These are phyloP conservation scores for Extremus antarcticus DNA, from an alignment of 495 filamentous ascomycete species.

Conservation along the genomic window DNA sequence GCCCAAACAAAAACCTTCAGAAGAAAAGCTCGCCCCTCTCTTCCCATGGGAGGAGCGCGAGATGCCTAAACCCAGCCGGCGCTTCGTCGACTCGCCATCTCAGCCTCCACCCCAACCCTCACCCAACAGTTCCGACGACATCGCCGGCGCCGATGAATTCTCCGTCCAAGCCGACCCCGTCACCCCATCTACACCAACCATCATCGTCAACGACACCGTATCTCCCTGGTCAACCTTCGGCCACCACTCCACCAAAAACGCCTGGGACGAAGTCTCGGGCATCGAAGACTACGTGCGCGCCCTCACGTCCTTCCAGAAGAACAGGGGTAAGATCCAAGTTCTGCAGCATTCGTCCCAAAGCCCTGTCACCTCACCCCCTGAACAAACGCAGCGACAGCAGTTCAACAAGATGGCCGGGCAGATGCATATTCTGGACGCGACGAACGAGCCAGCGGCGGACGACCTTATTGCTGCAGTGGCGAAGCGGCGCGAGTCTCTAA, in stretches of 20 bases:
- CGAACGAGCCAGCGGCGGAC: conserved; percentile 20
- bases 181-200: conserved; percentile 7
- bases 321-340: conserved; percentile 44
- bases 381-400: conserved; percentile 2
- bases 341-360: conserved; percentile 17
- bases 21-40: conserved; percentile 48
- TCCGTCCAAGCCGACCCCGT: not conserved
- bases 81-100: conserved; percentile 49
- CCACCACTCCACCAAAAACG: conserved; percentile 47
- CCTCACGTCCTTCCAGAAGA: conserved; percentile 42
- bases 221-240: conserved; percentile 55
- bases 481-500: conserved; percentile 43
- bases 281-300: conserved; percentile 71
- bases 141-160: conserved; percentile 9
- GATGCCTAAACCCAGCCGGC: conserved; percentile 54
- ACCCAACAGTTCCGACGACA: conserved; percentile 2
- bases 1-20: conserved; percentile 47
- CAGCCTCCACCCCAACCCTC: conserved; percentile 8
- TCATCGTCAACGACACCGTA: conserved; percentile 8
- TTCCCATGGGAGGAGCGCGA: conserved; percentile 74
- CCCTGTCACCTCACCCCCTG: conserved; percentile 2
- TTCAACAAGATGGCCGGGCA: not conserved
- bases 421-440: conserved; percentile 9
- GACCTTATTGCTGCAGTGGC: conserved; percentile 3
- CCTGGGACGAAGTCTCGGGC: conserved; percentile 77